Evolutionary conservation across 2,329 filamentous ascomycete species (phyloP), one percentile per base, ranked within the genome.

Genomic region (Trichoderma arundinaceum): DNA sequence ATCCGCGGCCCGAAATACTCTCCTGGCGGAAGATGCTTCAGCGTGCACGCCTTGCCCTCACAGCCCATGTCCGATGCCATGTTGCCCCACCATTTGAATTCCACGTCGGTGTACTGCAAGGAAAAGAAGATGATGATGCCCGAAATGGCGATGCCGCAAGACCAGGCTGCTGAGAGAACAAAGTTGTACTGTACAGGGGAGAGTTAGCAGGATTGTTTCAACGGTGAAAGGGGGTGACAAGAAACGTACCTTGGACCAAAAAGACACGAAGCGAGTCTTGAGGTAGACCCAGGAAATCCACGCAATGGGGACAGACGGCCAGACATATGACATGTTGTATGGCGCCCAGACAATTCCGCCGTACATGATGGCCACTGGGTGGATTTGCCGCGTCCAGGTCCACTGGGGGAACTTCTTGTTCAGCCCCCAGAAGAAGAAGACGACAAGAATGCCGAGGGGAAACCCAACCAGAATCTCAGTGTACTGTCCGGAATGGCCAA

Each of bases 111-210:
- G 69, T 79, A 82, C 68, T 83, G 79, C 15, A 85, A 73, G 13
- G 79, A 76, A 69, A 86, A 86, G 77, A 86, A 84, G 68, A 86
- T 83, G 69, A 86, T 74, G 67, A 86, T 79, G 59, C 77, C 83
- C 0, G 82, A 74, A 53, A 86, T 79, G 61, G 83, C 83, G 46
- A 85, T 80, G 35, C 79, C 83, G 28, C 79, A 80, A 19, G 78
- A 82, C 73, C 83, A 82, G 13, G 82, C 79, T 15, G 83, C 82
- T 7, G 83, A 83, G 28, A 84, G 76, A 49, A 84, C 82, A 70
- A 83, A 85, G 70, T 84, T 84, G 74, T 85, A 85, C 78, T 82
- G 33, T 0, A 6, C 13, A 9, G 8, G 5, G n/a, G n/a, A n/a
- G n/a, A 66, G 54, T 65, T 17, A 67, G 49, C 9, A 33, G 2